Evolutionary conservation across 352 stramenopile genomes (phyloP).

Genomic region (Albugo laibachii): DNA sequence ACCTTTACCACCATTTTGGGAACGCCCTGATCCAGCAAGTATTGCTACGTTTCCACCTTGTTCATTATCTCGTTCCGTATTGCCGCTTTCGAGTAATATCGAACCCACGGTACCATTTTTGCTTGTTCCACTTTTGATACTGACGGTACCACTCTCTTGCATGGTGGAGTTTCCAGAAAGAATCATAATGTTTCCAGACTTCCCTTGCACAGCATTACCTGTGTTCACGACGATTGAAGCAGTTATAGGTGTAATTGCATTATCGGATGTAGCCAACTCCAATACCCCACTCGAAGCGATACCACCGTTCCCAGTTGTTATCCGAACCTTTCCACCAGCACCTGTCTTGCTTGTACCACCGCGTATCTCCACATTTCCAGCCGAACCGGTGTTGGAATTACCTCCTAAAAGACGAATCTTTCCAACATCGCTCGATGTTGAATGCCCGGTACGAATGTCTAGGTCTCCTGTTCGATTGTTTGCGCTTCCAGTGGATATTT

Average conservation of each 20-base stretch:
- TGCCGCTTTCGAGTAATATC: constrained; percentile 4
- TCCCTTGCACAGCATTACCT: background rate
- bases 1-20: constrained; percentile 4
- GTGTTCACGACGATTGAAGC: background rate
- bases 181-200: background rate
- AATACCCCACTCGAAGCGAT: background rate
- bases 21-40: constrained; percentile 7
- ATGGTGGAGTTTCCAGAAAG: constrained; percentile 1
- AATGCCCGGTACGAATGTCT: constrained; percentile 16
- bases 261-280: background rate
- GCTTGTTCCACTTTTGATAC: constrained; percentile 6
- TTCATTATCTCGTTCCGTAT: constrained; percentile 23
- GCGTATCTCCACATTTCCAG: constrained; percentile 14
- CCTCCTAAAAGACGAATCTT: constrained; percentile 29
- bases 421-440: constrained; percentile 15
- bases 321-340: constrained; percentile 3
- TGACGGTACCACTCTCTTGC: background rate
- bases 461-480: background rate
- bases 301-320: constrained; percentile 5
- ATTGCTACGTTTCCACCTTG: constrained; percentile 20
- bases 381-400: constrained; percentile 15
- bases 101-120: constrained; percentile 12
- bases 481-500: background rate
- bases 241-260: background rate
- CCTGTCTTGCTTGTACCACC: constrained; percentile 16